Evolutionary conservation across 2,329 filamentous ascomycete genomes (phyloP), one percentile per base, ranked within the genome.

Genomic region (Pyricularia sp.): DNA sequence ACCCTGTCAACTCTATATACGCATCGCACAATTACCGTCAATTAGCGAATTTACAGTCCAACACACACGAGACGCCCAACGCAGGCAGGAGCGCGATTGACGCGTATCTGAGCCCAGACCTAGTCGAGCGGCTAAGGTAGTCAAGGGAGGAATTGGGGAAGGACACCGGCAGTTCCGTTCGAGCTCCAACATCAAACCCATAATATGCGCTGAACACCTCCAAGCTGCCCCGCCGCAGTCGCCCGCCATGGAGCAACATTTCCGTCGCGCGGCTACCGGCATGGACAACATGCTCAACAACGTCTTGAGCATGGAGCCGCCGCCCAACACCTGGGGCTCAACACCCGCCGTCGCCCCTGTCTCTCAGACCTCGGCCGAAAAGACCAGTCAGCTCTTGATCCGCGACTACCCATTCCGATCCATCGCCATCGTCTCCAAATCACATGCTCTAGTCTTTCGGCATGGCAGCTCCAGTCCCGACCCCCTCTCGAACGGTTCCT

Each of bases 361-460:
- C 13, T 59, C 55, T 8, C 55, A 59, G 26, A 59, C 79, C 16
- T 77, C 80, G 60, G 76, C 78, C 68, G 82, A 85, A 66, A 84
- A 81, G 79, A 84, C 88, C 65, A 88, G 91, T 77, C 88, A 88
- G 71, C 86, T 96, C 67, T 84, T 94, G 71, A 87, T 96, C 75
- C 89, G 89, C 78, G 92, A 97, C 73, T 86, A 91, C 73, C 91
- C 91, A 69, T 86, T 91, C 74, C 90, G 93, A 69, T 89, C 91
- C 69, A 91, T 97, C 74, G 91, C 91, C 68, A 87, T 97, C 69
- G 88, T 88, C 49, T 93, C 92, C 33, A 79, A 87, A 55, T 84
- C 87, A 24, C 88, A 96, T 75, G 89, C 88, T 72, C 82, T 97
- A 70, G 88, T 96, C 69, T 90, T 97, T 73, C 88, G 90, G 67